Evolutionary conservation across 208 protist genomes (phyloP).

Genomic region (Leishmania aethiopica): DNA sequence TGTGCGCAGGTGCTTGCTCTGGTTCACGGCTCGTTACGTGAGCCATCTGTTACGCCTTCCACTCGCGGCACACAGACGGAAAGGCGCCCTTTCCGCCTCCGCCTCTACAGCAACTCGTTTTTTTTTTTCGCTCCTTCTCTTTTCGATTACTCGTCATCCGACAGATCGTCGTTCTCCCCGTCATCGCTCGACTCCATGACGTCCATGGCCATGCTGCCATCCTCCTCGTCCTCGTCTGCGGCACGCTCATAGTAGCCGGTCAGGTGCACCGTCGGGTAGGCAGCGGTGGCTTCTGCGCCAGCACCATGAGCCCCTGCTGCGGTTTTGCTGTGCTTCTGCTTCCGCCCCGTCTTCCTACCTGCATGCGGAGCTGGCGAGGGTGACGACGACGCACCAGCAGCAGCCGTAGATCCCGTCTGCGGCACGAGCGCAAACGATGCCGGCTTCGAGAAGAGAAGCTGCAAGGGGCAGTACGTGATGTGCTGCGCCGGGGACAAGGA

Average conservation of each 20-base stretch:
- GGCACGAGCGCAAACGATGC: constrained; percentile 69
- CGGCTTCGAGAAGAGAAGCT: constrained; percentile 68
- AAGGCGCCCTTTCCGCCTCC: neutral
- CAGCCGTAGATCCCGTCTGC: constrained; percentile 2
- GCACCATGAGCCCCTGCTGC: neutral
- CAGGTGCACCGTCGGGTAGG: constrained; percentile 65
- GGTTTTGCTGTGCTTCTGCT: neutral
- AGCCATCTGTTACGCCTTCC: neutral
- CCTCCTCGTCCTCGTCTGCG: constrained; percentile 45
- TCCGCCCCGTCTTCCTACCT: constrained; percentile 18
- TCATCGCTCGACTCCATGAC: constrained; percentile 35
- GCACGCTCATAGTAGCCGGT: constrained; percentile 80
- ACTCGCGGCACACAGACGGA: neutral
- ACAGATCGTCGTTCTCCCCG: constrained; percentile 8
- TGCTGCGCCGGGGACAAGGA: constrained; percentile 46
- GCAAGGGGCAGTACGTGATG: constrained; percentile 62
- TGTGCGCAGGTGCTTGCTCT: too few species aligned
- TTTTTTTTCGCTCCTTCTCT: neutral
- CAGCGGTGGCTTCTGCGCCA: constrained; percentile 2
- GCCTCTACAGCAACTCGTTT: neutral
- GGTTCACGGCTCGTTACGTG: neutral
- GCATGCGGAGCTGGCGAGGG: neutral
- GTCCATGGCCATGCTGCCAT: constrained; percentile 21
- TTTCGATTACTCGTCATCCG: neutral
- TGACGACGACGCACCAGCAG: neutral